A percentile compares a stretch with the other conserved stretches of the same genome.
Evolutionary conservation across 805 yeast species (phyloP).

Genomic region (Suhomyces tanzawaensis): DNA sequence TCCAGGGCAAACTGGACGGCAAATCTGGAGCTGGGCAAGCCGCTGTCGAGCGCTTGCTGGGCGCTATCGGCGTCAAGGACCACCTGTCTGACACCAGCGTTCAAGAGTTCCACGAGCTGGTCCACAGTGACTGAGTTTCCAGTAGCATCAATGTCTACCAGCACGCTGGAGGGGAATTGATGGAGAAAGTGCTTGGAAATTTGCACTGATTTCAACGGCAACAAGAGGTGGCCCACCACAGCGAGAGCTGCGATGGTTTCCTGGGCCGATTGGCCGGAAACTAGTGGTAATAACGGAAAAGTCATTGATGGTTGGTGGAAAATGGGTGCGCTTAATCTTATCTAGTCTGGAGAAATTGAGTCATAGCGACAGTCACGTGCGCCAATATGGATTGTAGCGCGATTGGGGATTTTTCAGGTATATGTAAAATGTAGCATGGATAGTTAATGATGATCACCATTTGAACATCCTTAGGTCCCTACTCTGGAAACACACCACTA

Average conservation of each 20-base stretch:
- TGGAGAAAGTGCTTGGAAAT: slow-evolving; percentile 31
- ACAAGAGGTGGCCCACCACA: slow-evolving; percentile 34
- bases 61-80: slow-evolving; percentile 28
- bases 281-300: slow-evolving; percentile 39
- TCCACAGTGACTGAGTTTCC: slow-evolving; percentile 36
- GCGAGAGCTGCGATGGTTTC: slow-evolving; percentile 22
- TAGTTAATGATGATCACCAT: no score
- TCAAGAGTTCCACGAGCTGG: slow-evolving; percentile 43
- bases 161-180: slow-evolving; percentile 28
- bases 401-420: no score
- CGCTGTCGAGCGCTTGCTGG: slow-evolving; percentile 35
- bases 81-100: slow-evolving; percentile 55
- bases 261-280: slow-evolving; percentile 18
- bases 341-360: neutral
- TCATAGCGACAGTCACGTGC: neutral
- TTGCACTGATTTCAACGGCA: slow-evolving; percentile 27
- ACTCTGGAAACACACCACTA: no score
- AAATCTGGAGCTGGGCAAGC: slow-evolving; percentile 53
- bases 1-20: slow-evolving; percentile 22
- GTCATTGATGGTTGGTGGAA: slow-evolving; percentile 22
- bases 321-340: slow-evolving; percentile 2
- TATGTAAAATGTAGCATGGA: no score
- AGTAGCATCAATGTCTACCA: slow-evolving; percentile 32
- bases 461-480: no score
- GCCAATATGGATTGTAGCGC: no score